Evolutionary conservation across 2,329 filamentous ascomycete genomes (phyloP).

Genomic region (Colletotrichum spaethianum): DNA sequence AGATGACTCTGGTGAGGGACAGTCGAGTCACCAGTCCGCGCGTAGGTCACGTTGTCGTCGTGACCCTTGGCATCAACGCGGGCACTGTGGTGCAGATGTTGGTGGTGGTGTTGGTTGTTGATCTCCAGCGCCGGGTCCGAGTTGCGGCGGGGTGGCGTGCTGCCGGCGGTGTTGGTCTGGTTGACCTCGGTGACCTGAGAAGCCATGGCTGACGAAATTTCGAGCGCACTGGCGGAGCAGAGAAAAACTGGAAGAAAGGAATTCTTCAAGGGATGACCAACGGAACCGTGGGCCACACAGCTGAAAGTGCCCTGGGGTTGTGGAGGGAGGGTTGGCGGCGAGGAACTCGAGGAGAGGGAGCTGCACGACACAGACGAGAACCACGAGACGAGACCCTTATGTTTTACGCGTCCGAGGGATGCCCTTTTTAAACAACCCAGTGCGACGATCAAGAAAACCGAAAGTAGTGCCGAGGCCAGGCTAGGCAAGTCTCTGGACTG

Average conservation of each 20-base stretch:
- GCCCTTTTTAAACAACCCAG: slow-evolving; percentile 39
- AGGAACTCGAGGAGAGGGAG: slow-evolving; percentile 27
- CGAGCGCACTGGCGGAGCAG: slow-evolving; percentile 5
- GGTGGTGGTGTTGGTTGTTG: slow-evolving; percentile 59
- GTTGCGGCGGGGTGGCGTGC: slow-evolving; percentile 45
- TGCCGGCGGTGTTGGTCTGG: slow-evolving; percentile 24
- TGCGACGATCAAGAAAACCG: slow-evolving; percentile 39
- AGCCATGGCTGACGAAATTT: slow-evolving; percentile 31
- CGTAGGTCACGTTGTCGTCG: slow-evolving; percentile 63
- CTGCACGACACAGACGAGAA: slow-evolving; percentile 36
- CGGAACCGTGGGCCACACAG: slow-evolving; percentile 22
- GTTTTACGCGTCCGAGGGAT: slow-evolving; percentile 19
- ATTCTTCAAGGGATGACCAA: slow-evolving; percentile 8
- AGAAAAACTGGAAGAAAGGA: neutral
- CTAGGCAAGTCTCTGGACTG: slow-evolving; percentile 10
- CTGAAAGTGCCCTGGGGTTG: slow-evolving; percentile 25
- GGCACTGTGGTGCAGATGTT: slow-evolving; percentile 58
- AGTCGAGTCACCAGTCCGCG: slow-evolving; percentile 56
- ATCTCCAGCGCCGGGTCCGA: slow-evolving; percentile 54
- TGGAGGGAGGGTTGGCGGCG: slow-evolving; percentile 12
- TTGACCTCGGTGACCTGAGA: slow-evolving; percentile 37
- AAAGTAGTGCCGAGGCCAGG: slow-evolving; percentile 41
- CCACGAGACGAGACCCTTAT: neutral
- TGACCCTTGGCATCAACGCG: slow-evolving; percentile 50
- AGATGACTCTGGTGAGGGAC: slow-evolving; percentile 54